Conservation (phyloP, 345 rosid species). For the Salix arbutifolia region DNA sequence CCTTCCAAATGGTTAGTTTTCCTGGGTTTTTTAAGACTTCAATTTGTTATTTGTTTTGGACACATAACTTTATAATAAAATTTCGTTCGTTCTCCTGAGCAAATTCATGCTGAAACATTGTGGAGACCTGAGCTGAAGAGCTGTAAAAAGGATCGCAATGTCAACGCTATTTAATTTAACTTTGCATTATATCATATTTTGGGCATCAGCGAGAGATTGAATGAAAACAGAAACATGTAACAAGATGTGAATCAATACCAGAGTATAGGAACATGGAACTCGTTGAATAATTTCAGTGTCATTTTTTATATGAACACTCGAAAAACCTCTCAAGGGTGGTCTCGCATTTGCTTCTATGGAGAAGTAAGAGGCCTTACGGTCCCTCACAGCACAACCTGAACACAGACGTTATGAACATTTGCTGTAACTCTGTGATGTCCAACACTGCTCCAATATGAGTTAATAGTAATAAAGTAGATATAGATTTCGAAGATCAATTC, state of each 20-base stretch:
- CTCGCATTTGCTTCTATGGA: too few species aligned
- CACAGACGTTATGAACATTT: neutral
- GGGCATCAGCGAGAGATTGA: neutral
- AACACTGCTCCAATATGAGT: too few species aligned
- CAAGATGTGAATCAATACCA: too few species aligned
- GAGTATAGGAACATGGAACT: too few species aligned
- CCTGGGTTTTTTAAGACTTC: neutral
- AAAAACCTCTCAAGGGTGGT: too few species aligned
- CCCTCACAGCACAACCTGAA: neutral
- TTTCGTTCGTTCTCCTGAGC: slow-evolving; percentile 48
- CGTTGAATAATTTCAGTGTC: too few species aligned
- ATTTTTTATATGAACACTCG: too few species aligned
- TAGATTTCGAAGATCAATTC: too few species aligned
- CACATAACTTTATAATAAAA: slow-evolving; percentile 2
- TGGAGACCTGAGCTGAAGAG: slow-evolving; percentile 56
- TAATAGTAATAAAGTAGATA: too few species aligned
- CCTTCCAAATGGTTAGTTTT: neutral
- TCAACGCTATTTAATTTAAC: neutral
- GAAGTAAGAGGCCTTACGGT: neutral
- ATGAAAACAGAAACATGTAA: neutral
- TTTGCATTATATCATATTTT: neutral
- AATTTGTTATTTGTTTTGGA: neutral
- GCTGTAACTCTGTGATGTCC: too few species aligned
- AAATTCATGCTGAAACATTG: slow-evolving; percentile 26
- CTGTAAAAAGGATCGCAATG: slow-evolving; percentile 3